Evolutionary conservation across 495 filamentous ascomycete species (phyloP).

Genomic region (Xylaria nigripes): DNA sequence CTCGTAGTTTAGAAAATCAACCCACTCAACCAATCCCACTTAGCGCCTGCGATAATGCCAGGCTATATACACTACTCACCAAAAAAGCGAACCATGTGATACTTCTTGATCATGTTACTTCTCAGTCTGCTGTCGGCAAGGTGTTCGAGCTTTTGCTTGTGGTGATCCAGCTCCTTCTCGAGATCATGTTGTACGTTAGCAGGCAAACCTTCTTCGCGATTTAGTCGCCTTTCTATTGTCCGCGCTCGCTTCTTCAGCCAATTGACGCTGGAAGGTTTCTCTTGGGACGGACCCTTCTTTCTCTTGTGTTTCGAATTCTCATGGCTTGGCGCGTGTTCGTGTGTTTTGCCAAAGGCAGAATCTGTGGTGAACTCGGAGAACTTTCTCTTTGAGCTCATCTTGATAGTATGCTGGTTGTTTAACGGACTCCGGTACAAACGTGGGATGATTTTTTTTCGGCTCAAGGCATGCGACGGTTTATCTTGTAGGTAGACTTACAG

Average conservation of each 20-base stretch:
- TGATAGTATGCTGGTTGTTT: background rate
- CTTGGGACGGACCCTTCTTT: constrained; percentile 24
- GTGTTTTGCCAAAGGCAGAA: constrained; percentile 10
- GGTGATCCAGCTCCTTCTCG: constrained; percentile 71
- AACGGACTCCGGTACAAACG: background rate
- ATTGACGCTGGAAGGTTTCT: constrained; percentile 26
- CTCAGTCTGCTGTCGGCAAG: constrained; percentile 50
- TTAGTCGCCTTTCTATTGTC: constrained; percentile 54
- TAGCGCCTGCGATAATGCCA: background rate
- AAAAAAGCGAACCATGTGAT: constrained; percentile 92
- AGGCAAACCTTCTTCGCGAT: constrained; percentile 51
- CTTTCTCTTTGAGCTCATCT: constrained; percentile 30
- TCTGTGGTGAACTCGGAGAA: constrained; percentile 24
- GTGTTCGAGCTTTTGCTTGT: constrained; percentile 60
- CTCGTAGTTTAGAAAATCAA: background rate
- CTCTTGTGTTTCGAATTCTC: constrained; percentile 23
- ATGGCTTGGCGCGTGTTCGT: constrained; percentile 18
- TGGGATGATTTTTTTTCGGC: background rate
- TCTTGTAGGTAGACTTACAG: background rate
- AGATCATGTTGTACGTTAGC: constrained; percentile 66
- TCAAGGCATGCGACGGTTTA: background rate
- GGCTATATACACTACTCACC: constrained; percentile 42
- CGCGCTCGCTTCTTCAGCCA: constrained; percentile 53
- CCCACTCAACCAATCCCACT: background rate
- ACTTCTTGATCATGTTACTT: constrained; percentile 70